Evolutionary conservation across 345 rosid species (phyloP).

Genomic region (Corymbia maculata): DNA sequence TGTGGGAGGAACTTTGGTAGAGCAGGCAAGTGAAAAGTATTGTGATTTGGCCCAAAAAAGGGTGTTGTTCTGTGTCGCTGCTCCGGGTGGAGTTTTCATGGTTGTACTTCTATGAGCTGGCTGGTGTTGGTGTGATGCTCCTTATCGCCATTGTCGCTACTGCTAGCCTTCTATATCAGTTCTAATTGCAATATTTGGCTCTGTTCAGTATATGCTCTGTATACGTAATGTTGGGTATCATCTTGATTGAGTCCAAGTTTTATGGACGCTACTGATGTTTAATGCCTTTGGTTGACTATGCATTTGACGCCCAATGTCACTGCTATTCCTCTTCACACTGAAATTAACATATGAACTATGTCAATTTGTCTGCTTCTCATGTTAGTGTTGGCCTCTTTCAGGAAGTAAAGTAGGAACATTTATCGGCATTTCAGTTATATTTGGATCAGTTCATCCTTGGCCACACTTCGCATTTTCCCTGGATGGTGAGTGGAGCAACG

Average conservation of each 20-base stretch:
- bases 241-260: background rate
- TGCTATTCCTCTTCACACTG: background rate
- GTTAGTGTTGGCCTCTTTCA: background rate
- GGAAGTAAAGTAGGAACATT: conserved; percentile 15
- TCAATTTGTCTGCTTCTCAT: background rate
- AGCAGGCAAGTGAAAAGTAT: background rate
- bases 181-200: background rate
- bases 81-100: background rate
- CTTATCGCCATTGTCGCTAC: background rate
- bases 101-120: background rate
- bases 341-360: background rate
- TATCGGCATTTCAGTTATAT: conserved; percentile 12
- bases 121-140: no score
- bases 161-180: background rate
- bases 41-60: background rate
- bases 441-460: conserved; percentile 11
- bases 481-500: background rate
- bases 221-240: background rate
- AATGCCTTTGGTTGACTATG: background rate
- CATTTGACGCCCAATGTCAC: background rate
- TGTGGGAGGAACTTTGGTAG: background rate
- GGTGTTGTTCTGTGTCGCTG: background rate
- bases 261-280: background rate
- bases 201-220: background rate
- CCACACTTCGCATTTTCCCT: conserved; percentile 2